phyloP scores from a whole-genome alignment of 2,329 filamentous ascomycete species.

The Fusarium siculi region DNA sequence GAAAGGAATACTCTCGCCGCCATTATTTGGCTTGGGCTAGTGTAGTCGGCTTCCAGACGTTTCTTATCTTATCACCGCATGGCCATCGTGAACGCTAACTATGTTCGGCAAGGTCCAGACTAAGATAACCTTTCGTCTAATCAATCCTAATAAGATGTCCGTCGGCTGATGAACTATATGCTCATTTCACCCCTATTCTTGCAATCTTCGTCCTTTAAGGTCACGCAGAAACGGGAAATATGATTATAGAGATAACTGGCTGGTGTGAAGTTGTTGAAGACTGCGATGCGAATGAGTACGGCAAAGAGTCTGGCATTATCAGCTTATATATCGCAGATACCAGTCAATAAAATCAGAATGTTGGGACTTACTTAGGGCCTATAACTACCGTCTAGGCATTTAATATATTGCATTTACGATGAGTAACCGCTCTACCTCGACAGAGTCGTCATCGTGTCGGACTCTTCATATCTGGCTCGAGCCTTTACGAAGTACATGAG shows the following conservation, averaged over 20 bases:
- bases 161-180: not conserved
- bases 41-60: not conserved
- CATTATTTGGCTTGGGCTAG: not conserved
- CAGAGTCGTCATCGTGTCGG: not conserved
- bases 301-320: too few relatives aligned
- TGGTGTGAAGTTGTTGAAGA: not conserved
- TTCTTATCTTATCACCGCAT: not conserved
- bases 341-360: not conserved
- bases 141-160: not conserved
- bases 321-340: too few relatives aligned
- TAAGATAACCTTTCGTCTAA: not conserved
- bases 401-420: too few relatives aligned
- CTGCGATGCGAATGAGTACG: not conserved
- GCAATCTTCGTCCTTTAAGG: not conserved
- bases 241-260: not conserved
- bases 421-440: accelerated
- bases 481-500: not conserved
- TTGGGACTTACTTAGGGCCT: not conserved
- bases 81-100: not conserved
- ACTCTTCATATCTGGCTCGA: not conserved
- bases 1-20: too few relatives aligned
- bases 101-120: accelerated
- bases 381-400: not conserved
- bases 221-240: not conserved
- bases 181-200: not conserved